Evolutionary conservation across 2,329 filamentous ascomycete genomes (phyloP).

Genomic region (Paecilomyces formosus): DNA sequence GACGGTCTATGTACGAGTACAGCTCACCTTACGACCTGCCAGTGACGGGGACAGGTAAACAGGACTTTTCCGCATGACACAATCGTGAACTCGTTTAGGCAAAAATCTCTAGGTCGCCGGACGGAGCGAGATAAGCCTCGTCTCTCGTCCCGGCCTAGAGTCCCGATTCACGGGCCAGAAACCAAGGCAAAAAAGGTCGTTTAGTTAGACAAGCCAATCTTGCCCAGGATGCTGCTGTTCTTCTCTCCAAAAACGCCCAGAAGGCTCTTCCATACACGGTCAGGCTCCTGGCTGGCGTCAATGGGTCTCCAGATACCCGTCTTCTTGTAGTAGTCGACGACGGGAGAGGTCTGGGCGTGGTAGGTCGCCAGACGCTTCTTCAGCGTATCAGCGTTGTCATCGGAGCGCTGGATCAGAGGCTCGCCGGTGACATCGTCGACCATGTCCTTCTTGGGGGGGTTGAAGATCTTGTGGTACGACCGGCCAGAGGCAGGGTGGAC

Average conservation of each 20-base stretch:
- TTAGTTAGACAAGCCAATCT: conserved; percentile 49
- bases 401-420: conserved; percentile 88
- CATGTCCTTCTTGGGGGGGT: conserved; percentile 90
- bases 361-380: conserved; percentile 93
- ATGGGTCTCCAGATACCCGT: conserved; percentile 94
- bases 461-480: conserved; percentile 98
- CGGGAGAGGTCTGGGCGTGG: conserved; percentile 86
- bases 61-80: conserved; percentile 8
- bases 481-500: conserved; percentile 94
- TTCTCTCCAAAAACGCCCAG: conserved; percentile 72
- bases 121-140: background rate
- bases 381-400: conserved; percentile 92
- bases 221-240: conserved; percentile 45
- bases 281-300: conserved; percentile 92
- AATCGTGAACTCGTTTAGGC: conserved; percentile 7
- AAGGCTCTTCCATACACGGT: conserved; percentile 90
- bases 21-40: conserved; percentile 4
- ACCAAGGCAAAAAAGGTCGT: background rate
- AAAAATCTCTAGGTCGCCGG: background rate
- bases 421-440: conserved; percentile 96
- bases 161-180: background rate
- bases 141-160: background rate
- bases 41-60: conserved; percentile 7
- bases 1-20: conserved; percentile 6
- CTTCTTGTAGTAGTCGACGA: conserved; percentile 94